phyloP scores from a whole-genome alignment of 164 flowering plant species.

The Nelumbo lutea region DNA sequence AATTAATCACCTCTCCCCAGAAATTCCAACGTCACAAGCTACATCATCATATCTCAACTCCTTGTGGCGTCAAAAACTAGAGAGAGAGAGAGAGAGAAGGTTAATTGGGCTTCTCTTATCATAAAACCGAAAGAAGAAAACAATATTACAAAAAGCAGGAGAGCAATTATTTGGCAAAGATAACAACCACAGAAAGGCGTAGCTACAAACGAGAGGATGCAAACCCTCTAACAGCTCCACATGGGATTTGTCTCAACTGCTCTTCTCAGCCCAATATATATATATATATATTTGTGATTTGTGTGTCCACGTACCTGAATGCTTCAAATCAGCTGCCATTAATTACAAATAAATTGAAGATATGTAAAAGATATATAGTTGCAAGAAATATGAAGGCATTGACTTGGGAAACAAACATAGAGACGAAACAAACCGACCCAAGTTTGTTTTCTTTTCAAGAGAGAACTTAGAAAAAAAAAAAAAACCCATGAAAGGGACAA shows the following conservation, averaged over 20 bases:
- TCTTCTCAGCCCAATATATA: not conserved
- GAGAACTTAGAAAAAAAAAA: slow-evolving; percentile 7
- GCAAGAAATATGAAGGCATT: slow-evolving; percentile 14
- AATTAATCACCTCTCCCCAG: not conserved
- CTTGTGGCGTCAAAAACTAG: not conserved
- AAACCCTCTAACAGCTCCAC: slow-evolving; percentile 18
- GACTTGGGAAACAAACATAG: slow-evolving; percentile 15
- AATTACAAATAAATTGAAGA: too few relatives aligned
- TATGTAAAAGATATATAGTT: too few relatives aligned
- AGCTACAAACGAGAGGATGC: slow-evolving; percentile 4
- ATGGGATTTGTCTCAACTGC: slow-evolving; percentile 22
- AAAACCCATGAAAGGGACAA: slow-evolving; percentile 29
- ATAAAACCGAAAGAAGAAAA: slow-evolving; percentile 10
- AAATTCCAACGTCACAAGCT: not conserved
- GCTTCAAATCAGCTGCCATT: not conserved
- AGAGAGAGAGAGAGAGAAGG: not conserved
- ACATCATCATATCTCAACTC: not conserved
- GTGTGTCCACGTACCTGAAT: not conserved
- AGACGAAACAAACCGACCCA: slow-evolving; percentile 15
- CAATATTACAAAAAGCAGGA: not conserved
- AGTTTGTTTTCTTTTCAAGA: slow-evolving; percentile 4
- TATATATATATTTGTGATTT: not conserved
- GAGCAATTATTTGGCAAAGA: slow-evolving; percentile 15
- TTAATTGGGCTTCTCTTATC: slow-evolving; percentile 4
- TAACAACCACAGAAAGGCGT: slow-evolving; percentile 8